Evolutionary conservation across 2,329 filamentous ascomycete genomes (phyloP).

Genomic region (Alternaria brassicae): DNA sequence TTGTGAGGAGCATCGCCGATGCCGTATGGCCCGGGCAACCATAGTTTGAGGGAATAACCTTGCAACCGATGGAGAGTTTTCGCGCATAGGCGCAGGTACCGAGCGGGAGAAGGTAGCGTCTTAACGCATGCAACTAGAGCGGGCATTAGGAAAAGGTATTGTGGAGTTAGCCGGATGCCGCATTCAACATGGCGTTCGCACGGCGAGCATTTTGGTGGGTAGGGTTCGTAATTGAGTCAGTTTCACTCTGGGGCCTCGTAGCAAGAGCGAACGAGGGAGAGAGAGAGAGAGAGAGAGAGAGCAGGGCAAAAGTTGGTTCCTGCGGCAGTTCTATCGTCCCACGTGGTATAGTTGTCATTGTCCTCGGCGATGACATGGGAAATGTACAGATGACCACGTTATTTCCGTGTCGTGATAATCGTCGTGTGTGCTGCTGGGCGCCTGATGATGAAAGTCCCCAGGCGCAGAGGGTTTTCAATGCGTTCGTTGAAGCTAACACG

Average conservation of each 20-base stretch:
- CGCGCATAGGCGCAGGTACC: not conserved
- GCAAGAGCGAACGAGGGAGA: not conserved
- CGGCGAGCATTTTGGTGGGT: constrained; percentile 3
- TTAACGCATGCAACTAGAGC: constrained; percentile 1
- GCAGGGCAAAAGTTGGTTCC: not conserved
- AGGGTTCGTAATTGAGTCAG: constrained; percentile 8
- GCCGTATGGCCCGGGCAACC: constrained; percentile 71
- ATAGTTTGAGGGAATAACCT: constrained; percentile 29
- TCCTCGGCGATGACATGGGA: constrained; percentile 4
- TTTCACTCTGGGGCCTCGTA: not conserved
- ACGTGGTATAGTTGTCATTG: not conserved
- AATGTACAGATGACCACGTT: constrained; percentile 10
- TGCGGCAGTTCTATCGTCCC: not conserved
- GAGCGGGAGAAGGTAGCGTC: not conserved
- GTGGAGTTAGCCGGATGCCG: constrained; percentile 23
- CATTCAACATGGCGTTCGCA: constrained; percentile 38
- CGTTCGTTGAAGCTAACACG: constrained; percentile 4
- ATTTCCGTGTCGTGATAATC: not conserved
- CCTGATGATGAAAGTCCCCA: constrained; percentile 1
- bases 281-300: too few relatives aligned
- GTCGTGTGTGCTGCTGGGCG: not conserved
- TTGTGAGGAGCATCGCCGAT: constrained; percentile 75
- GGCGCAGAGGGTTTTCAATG: constrained; percentile 7
- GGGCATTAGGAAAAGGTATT: constrained; percentile 12
- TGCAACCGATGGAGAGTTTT: not conserved